Conservation (phyloP, 73 alveolate species). For the Diophrys appendiculata region DNA sequence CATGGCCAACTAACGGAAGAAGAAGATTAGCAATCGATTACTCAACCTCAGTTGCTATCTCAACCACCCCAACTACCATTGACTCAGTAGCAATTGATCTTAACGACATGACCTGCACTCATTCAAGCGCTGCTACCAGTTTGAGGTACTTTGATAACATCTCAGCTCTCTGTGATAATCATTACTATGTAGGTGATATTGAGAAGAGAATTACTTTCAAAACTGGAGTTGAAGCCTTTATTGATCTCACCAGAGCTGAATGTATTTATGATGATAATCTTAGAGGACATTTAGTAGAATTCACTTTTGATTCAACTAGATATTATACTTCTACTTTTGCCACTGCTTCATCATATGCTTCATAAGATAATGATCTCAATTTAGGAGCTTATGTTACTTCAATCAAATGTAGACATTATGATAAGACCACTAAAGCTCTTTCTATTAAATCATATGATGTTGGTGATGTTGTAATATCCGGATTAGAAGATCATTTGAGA, state of each 20-base stretch:
- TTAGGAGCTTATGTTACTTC: neutral
- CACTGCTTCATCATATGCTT: neutral
- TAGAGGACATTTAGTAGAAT: neutral
- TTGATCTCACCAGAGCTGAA: neutral
- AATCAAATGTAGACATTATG: neutral
- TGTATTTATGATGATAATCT: neutral
- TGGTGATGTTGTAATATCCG: neutral
- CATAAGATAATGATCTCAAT: neutral
- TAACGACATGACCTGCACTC: too few species aligned
- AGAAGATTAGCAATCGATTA: too few species aligned
- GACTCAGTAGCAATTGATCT: too few species aligned
- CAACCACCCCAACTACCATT: too few species aligned
- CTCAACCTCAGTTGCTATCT: too few species aligned
- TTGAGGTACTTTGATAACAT: too few species aligned
- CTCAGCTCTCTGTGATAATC: slow-evolving; percentile 1
- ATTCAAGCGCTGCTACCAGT: too few species aligned
- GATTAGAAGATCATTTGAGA: neutral
- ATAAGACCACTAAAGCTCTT: neutral
- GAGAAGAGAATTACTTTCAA: neutral
- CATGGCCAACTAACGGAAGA: too few species aligned
- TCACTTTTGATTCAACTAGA: neutral
- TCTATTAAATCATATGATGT: neutral
- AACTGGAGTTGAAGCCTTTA: neutral
- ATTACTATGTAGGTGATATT: neutral
- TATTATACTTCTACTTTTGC: neutral